Evolutionary conservation across 257 asterid genomes (phyloP).

Genomic region (Solanum appendiculatum): DNA sequence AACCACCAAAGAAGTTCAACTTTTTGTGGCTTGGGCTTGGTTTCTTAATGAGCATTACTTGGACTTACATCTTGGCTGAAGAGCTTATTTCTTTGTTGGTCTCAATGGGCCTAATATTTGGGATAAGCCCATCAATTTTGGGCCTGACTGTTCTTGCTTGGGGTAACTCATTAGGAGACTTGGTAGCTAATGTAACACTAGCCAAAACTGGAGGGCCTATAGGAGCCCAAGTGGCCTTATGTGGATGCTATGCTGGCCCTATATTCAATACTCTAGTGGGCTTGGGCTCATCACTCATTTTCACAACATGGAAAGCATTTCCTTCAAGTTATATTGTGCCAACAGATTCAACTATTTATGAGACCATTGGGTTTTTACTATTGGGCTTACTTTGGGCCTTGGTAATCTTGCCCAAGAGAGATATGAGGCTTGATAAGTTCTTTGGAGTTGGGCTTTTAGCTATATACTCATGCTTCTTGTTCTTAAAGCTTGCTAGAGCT

Average conservation of each 20-base stretch:
- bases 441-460: conserved; percentile 61
- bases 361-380: conserved; percentile 61
- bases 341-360: conserved; percentile 34
- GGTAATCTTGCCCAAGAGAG: conserved; percentile 50
- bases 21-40: conserved; percentile 56
- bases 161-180: conserved; percentile 79
- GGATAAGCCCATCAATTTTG: conserved; percentile 52
- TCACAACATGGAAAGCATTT: conserved; percentile 46
- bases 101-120: conserved; percentile 47
- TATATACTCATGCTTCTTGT: conserved; percentile 30
- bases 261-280: conserved; percentile 68
- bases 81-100: conserved; percentile 55
- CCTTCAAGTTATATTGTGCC: conserved; percentile 40
- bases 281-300: conserved; percentile 54
- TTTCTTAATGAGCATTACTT: conserved; percentile 58
- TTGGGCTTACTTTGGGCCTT: conserved; percentile 72
- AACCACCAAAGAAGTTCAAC: conserved; percentile 46
- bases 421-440: conserved; percentile 46
- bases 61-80: conserved; percentile 65
- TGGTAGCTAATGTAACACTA: conserved; percentile 54
- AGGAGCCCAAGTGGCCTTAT: conserved; percentile 73
- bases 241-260: conserved; percentile 88
- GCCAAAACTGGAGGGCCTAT: conserved; percentile 34
- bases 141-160: conserved; percentile 87
- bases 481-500: not conserved